These are phyloP conservation scores for Epichloe glyceriae DNA, from an alignment of 2,329 filamentous ascomycete genomes.

Conservation along the genomic window DNA sequence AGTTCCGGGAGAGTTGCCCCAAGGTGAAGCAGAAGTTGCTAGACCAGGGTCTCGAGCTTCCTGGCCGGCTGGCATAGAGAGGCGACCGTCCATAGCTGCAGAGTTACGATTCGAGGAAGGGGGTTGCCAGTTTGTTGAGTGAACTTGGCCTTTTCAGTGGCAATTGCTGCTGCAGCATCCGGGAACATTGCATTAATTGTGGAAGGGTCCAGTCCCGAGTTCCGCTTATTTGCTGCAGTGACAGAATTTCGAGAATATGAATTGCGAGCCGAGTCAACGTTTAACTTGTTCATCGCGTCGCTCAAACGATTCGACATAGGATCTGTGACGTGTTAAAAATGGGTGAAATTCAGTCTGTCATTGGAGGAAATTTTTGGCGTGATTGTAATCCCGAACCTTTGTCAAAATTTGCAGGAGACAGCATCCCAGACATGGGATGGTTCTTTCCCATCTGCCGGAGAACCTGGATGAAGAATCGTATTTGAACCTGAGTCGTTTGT, in stretches of 20 bases:
- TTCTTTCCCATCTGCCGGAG: constrained; percentile 98
- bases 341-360: constrained; percentile 6
- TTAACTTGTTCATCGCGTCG: constrained; percentile 93
- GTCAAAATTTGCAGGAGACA: constrained; percentile 92
- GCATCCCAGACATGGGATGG: constrained; percentile 88
- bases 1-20: constrained; percentile 45
- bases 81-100: constrained; percentile 61
- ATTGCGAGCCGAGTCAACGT: constrained; percentile 74
- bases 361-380: not conserved
- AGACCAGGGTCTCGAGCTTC: constrained; percentile 18
- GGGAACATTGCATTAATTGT: constrained; percentile 99
- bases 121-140: constrained; percentile 87
- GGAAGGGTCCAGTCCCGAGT: constrained; percentile 83
- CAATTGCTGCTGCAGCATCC: constrained; percentile 94
- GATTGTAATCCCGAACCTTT: constrained; percentile 51
- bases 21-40: constrained; percentile 49
- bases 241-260: constrained; percentile 72
- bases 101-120: constrained; percentile 92
- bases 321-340: constrained; percentile 40
- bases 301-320: constrained; percentile 93
- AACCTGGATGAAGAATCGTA: constrained; percentile 97
- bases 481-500: constrained; percentile 97
- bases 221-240: constrained; percentile 65
- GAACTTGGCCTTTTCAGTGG: constrained; percentile 94
- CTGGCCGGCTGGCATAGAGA: constrained; percentile 52